These are phyloP conservation scores for Aquilaria sinensis DNA, from an alignment of 345 rosid species.

Conservation along the genomic window DNA sequence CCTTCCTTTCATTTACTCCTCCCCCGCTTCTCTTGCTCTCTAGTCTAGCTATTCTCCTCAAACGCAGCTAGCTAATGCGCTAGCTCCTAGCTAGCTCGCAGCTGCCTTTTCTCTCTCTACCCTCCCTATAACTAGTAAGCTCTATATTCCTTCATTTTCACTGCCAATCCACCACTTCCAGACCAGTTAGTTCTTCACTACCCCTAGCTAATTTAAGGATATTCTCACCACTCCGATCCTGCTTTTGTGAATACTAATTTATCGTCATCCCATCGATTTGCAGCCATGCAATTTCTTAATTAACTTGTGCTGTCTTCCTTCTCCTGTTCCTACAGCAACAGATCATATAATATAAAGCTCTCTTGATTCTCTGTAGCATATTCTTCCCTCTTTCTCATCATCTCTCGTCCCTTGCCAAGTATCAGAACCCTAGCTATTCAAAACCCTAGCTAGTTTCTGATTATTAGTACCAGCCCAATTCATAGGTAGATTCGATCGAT, in stretches of 20 bases:
- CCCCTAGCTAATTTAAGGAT: too few species aligned
- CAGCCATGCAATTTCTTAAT: too few species aligned
- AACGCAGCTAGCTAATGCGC: background rate
- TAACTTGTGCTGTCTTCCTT: too few species aligned
- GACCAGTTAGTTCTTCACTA: too few species aligned
- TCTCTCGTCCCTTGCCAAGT: background rate
- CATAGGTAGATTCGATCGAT: background rate
- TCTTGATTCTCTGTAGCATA: too few species aligned
- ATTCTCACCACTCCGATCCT: too few species aligned
- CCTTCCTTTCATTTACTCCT: slow-evolving; percentile 16
- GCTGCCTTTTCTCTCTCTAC: background rate
- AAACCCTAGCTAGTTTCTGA: background rate
- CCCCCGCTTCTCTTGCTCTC: slow-evolving; percentile 11
- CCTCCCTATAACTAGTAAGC: background rate
- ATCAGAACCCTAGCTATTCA: background rate
- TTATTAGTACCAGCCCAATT: too few species aligned
- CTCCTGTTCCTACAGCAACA: too few species aligned
- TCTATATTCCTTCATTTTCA: background rate
- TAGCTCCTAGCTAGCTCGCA: background rate
- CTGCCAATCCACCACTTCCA: too few species aligned
- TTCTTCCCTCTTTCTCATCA: background rate
- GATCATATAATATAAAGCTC: too few species aligned
- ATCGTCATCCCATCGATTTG: too few species aligned
- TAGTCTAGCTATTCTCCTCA: slow-evolving; percentile 3
- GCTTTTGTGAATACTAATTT: too few species aligned